Evolutionary conservation across 2,329 filamentous ascomycete species (phyloP), one percentile per base, ranked within the genome.

Genomic region (Xylaria digitata): DNA sequence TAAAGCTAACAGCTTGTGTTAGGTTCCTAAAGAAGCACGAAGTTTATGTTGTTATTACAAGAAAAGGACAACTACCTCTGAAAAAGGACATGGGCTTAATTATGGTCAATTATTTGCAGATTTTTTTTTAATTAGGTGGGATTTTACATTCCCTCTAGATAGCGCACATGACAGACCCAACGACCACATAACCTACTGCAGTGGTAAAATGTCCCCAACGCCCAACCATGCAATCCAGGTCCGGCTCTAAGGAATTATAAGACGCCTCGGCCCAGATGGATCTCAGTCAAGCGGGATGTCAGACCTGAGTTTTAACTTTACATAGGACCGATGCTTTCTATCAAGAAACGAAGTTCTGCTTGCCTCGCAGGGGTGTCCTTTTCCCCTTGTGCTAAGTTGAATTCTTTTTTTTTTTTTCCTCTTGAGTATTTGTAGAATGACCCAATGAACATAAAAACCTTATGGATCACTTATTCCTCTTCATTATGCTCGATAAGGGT

Each of bases 401-500:
- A 23, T 37, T 52, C 32, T 56, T 63, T 48, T 48, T 52, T 58
- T 52, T 58, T 37, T 45, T 13, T 8, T 42, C 9, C 23, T 46
- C 23, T 46, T n/a, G 34, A 60, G 19, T 49, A 15, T 21, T 42
- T 55, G 52, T 48, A 37, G 32, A 61, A 50, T 34, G 23, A 53
- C 26, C 52, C 37, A 59, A 49, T 19, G 45, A 50, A 61, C 21
- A 40, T 30, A 19, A 50, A 32, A 61, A 62, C 50, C 45, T 23
- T 43, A 55, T 63, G 53, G 34, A 13, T 65, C 48, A 30, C 61
- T 69, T 71, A 74, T 66, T 76, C 71, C 64, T 75, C 73, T 75
- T 79, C 83, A 64, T 79, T 77, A 65, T 83, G 79, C 72, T 88
- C 90, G 69, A 99, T 87, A 43, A 99, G 88, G 49, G 95, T 97